Conservation (phyloP, 768 basidiomycete species). For the Lentinula detonsa region DNA sequence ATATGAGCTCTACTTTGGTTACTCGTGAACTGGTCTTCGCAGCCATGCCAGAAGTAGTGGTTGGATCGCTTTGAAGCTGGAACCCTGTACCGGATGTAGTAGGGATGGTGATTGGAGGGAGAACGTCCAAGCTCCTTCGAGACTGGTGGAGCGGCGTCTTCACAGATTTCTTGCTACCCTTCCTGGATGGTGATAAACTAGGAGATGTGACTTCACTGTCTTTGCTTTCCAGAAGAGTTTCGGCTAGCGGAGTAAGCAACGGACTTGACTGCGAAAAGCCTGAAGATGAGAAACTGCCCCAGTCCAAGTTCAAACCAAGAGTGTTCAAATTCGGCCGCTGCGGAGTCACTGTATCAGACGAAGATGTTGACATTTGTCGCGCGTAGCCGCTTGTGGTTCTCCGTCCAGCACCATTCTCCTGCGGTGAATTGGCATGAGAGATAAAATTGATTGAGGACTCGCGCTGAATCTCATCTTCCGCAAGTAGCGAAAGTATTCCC, state of each 20-base stretch:
- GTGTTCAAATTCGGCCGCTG: neutral
- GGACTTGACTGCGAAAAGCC: slow-evolving; percentile 49
- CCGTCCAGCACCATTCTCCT: slow-evolving; percentile 5
- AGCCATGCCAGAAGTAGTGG: neutral
- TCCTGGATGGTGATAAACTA: slow-evolving; percentile 15
- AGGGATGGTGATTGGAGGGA: slow-evolving; percentile 8
- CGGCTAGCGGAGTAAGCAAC: slow-evolving; percentile 39
- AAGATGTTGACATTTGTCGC: neutral
- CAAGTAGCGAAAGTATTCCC: slow-evolving; percentile 23
- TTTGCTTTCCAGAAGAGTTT: slow-evolving; percentile 46
- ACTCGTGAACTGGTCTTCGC: slow-evolving; percentile 31
- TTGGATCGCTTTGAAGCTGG: neutral
- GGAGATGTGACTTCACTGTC: slow-evolving; percentile 54
- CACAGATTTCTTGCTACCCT: neutral
- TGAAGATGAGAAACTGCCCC: slow-evolving; percentile 61
- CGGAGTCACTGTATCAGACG: neutral
- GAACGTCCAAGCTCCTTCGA: neutral
- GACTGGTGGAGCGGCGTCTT: slow-evolving; percentile 9
- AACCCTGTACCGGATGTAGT: neutral
- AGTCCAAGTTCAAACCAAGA: slow-evolving; percentile 34
- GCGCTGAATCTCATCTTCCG: slow-evolving; percentile 21
- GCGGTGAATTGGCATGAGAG: neutral
- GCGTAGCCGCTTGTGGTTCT: slow-evolving; percentile 11
- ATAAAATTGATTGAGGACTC: slow-evolving; percentile 35
- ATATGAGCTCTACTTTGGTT: slow-evolving; percentile 39